These are phyloP conservation scores for Phylloporus sp. DNA, from an alignment of 768 basidiomycete species.

Conservation along the genomic window DNA sequence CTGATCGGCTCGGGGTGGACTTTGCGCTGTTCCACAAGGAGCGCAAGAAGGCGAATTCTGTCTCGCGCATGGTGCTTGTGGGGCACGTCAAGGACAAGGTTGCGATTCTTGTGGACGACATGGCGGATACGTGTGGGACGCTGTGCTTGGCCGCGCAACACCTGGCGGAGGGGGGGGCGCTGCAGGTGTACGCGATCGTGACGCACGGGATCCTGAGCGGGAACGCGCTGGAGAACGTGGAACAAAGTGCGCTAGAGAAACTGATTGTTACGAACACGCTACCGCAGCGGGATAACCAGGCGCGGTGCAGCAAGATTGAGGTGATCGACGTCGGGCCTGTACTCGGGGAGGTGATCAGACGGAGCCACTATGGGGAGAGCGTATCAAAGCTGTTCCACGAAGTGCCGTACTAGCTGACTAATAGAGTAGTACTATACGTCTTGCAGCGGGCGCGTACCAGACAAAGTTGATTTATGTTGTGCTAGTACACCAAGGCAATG, in stretches of 20 bases:
- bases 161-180: constrained; percentile 83
- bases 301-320: constrained; percentile 73
- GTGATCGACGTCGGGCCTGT: constrained; percentile 94
- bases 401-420: constrained; percentile 67
- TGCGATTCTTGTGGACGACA: constrained; percentile 96
- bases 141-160: constrained; percentile 88
- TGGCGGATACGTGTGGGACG: constrained; percentile 97
- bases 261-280: constrained; percentile 98
- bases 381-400: constrained; percentile 87
- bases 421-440: constrained; percentile 1
- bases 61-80: constrained; percentile 93
- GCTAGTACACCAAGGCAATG: constrained; percentile 30
- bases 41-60: constrained; percentile 93
- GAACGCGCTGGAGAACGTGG: constrained; percentile 72
- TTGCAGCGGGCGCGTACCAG: neutral
- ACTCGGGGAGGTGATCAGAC: constrained; percentile 91
- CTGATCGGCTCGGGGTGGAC: constrained; percentile 92
- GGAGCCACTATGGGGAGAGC: constrained; percentile 97
- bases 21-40: constrained; percentile 99
- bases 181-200: constrained; percentile 85
- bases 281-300: constrained; percentile 79
- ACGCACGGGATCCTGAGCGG: constrained; percentile 96
- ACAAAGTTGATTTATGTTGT: constrained; percentile 9
- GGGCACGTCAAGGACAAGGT: constrained; percentile 90
- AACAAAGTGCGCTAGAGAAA: constrained; percentile 78